phyloP scores from a whole-genome alignment of 371 early-diverging fungal genomes.

The Parasitella parasitica region DNA sequence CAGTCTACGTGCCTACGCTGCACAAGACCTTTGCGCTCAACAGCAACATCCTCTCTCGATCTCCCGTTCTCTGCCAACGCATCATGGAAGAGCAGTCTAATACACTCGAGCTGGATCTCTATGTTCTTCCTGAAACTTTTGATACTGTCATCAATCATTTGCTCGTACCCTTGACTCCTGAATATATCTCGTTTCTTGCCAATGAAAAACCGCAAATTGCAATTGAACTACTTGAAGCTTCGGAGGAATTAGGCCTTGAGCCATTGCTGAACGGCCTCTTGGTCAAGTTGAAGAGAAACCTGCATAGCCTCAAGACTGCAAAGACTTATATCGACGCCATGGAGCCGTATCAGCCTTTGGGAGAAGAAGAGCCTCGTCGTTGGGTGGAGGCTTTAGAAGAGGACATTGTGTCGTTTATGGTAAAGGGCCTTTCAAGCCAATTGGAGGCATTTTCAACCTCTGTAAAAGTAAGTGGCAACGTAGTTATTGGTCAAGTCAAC shows the following conservation, averaged over 20 bases:
- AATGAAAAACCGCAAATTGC: constrained; percentile 39
- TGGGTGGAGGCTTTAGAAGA: constrained; percentile 39
- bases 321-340: constrained; percentile 30
- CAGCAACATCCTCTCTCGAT: constrained; percentile 34
- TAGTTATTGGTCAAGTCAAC: constrained; percentile 22
- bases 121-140: constrained; percentile 31
- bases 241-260: constrained; percentile 39
- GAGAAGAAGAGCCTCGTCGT: constrained; percentile 31
- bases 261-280: constrained; percentile 25
- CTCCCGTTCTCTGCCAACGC: constrained; percentile 37
- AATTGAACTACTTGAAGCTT: constrained; percentile 35
- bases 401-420: constrained; percentile 32
- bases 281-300: constrained; percentile 20
- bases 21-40: constrained; percentile 34
- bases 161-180: constrained; percentile 29
- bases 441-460: constrained; percentile 29
- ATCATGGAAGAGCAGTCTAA: constrained; percentile 26
- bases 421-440: constrained; percentile 19
- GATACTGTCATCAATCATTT: constrained; percentile 36
- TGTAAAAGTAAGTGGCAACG: constrained; percentile 29
- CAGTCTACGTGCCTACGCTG: constrained; percentile 31
- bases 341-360: constrained; percentile 27
- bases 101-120: constrained; percentile 29
- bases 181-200: constrained; percentile 33
- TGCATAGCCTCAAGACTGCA: constrained; percentile 23